phyloP scores from a whole-genome alignment of 441 rosid species.

The Geranium incanum region DNA sequence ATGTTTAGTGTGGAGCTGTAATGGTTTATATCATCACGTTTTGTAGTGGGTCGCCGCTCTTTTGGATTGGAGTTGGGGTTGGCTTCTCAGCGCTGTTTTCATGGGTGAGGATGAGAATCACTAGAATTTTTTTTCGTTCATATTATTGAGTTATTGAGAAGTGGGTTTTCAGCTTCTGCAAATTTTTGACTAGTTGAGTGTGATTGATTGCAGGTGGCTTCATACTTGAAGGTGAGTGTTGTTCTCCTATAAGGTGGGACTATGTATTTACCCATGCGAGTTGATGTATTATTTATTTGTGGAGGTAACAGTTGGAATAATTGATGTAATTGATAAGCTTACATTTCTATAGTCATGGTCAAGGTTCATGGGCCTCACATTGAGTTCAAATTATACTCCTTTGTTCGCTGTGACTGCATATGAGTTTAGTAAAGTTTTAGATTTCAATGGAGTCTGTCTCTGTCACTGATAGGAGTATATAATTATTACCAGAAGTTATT shows the following conservation, averaged over 20 bases:
- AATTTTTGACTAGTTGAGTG: conserved; percentile 17
- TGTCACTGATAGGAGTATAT: too few species aligned
- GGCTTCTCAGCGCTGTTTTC: conserved; percentile 76
- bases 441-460: too few species aligned
- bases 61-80: conserved; percentile 96
- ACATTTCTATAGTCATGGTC: too few species aligned
- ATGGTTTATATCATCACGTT: neutral
- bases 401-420: too few species aligned
- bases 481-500: too few species aligned
- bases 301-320: neutral
- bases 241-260: conserved; percentile 21
- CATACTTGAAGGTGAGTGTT: conserved; percentile 62
- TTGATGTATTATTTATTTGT: neutral
- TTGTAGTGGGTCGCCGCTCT: conserved; percentile 84
- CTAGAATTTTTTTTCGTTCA: conserved; percentile 10
- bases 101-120: conserved; percentile 44
- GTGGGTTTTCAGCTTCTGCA: neutral
- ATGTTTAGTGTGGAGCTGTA: neutral
- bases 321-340: neutral
- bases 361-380: neutral
- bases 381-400: neutral
- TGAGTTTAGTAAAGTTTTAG: too few species aligned
- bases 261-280: conserved; percentile 10
- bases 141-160: neutral
- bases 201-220: conserved; percentile 51